Base-by-base conservation (phyloP, 2,329 filamentous ascomycete species). In the Tolypocladium amazonense region DNA sequence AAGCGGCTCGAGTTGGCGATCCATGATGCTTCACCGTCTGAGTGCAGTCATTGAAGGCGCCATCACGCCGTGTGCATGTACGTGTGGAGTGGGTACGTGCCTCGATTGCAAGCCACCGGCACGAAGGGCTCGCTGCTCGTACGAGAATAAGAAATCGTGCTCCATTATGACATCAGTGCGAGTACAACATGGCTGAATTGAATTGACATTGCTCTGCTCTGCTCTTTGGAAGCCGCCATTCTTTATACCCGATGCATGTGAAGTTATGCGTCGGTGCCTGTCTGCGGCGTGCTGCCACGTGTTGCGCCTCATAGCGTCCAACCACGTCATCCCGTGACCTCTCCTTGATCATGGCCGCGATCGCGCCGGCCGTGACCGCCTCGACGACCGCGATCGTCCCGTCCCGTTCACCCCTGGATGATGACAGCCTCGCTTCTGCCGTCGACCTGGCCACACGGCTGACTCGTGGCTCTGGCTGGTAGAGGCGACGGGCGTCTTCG, bases 371-470 rank as follows among this genome's bases (percentile, higher is more conserved):
- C 47, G 27, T 30, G 27, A 33, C 27, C 47, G 25, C 50, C 30
- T 54, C 18, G 20, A 54, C 50, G 27, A 52, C 15, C 27, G 18
- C 50, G 50, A 53, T 43, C 25, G 41, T 39, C 25, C 12, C 43
- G 20, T 45, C 33, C 33, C n/a, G 43, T 2, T 20, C 14, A 5
- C 20, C 56, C 37, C n/a, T 38, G n/a, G 56, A 58, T 41, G n/a
- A 52, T 58, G 56, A 58, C 30, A 38, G 33, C 30, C n/a, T 47
- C 43, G 43, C 43, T 30, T 38, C 43, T 27, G 41, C 41, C 47
- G 33, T 57, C 43, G 23, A n/a, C 56, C 45, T 56, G 52, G 35
- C 41, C 54, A 39, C 39, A 57, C 54, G 56, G 45, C 58, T 61
- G 47, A 47, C 39, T 56, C 45, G 47, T 54, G 38, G 50, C 55